Base-by-base conservation (phyloP, 805 yeast genomes). In the Candida jianshihensis region DNA sequence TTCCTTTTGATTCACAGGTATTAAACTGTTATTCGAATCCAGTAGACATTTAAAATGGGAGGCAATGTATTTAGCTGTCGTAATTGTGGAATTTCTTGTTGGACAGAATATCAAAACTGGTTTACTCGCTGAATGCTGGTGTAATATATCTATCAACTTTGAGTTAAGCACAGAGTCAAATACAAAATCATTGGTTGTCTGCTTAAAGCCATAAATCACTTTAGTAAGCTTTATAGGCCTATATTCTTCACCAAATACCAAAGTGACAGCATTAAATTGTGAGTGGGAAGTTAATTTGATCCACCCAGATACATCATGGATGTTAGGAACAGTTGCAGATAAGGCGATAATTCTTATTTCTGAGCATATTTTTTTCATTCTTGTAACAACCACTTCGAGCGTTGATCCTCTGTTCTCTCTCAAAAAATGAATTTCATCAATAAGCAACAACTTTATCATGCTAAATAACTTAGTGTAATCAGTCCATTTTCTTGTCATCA, bases 281-380 rank as follows among this genome's bases (percentile, higher is more conserved):
- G 12, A 37, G 41, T 2, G 29, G 32, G 3, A 49, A 44, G 10
- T 38, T 41, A n/a, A 55, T 37, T 33, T 59, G 21, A 71, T 35
- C 77, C 78, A 71, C 1, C 35, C 37, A 1, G 76, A 63, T 3
- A 74, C 49, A 42, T 74, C 79, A 5, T 56, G 53, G 8, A 70
- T 64, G 38, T 74, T 74, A 3, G 76, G 74, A 12, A 73, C 66
- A 0, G 78, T 71, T 1, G 80, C 80, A 22, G 79, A 70, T 2
- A 69, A 51, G 0, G 71, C 73, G 16, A 71, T 48, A 15, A 71
- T 57, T 38, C 76, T 54, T n/a, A 70, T 42, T 22, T 47, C 35
- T 1, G 38, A 30, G 22, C 66, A 59, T 38, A 65, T 46, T 19
- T 55, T 53, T 38, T 64, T 70, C 73, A 71, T 68, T 44, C 77